Evolutionary conservation across 108 stramenopile genomes (phyloP), one percentile per base, ranked within the genome.

Genomic region (Cyclotella cryptica): DNA sequence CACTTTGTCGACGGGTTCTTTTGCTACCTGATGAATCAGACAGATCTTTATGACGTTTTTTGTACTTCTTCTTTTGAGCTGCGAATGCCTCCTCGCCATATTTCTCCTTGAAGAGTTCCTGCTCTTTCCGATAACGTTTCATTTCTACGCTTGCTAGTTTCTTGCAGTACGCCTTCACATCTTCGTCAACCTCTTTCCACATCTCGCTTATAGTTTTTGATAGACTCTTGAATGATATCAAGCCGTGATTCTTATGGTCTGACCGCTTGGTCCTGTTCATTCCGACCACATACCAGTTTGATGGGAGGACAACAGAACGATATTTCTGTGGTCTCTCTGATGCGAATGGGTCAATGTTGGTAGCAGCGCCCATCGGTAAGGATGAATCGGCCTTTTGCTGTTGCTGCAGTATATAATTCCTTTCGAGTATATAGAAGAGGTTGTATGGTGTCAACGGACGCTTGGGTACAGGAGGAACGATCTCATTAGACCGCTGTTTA

Each of bases 231-330:
- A 57, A 57, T 19, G 55, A 57, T 19, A 57, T 24, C 19, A 57
- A n/a, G 22, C 55, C 55, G 24, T 57, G 55, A 57, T 57, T 57
- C 8, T 57, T 21, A 21, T 57, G 21, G 8, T 57, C 22, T 8
- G n/a, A 22, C 19, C 55, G n/a, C 55, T 57, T 57, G 3, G 19
- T 57, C 11, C 55, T n/a, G 22, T 57, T 57, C 22, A 22, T 57
- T n/a, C 55, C 55, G 24, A 57, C 55, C 21, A 57, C 55, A 21
- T 57, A 57, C 55, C 55, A 57, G 24, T 57, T 24, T 3, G 24
- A 3, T n/a, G 55, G 55, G 24, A 57, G 55, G 24, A 57, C 21
- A 1, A 57, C 7, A 12, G n/a, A 22, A 26, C 55, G 55, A 24
- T 57, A 57, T 57, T 24, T 57, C 0, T 24, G 1, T 19, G 55